Evolutionary conservation across 2,329 filamentous ascomycete species (phyloP).

Genomic region (Thelonectria blattea): DNA sequence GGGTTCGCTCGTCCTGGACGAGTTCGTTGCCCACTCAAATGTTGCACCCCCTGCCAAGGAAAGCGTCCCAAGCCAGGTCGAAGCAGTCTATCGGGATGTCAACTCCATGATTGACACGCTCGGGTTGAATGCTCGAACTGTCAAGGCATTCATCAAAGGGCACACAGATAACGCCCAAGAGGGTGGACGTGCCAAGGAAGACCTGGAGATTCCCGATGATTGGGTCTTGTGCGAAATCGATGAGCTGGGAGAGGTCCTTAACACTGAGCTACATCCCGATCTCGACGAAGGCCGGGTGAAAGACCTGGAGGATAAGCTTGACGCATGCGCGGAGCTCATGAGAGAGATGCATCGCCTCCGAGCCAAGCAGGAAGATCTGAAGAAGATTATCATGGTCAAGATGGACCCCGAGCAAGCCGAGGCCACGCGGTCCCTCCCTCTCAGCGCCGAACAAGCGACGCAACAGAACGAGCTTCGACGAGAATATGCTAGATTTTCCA

Average conservation of each 20-base stretch:
- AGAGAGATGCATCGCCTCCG: conserved; percentile 75
- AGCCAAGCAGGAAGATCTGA: conserved; percentile 78
- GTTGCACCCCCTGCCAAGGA: conserved; percentile 59
- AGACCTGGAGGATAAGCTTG: conserved; percentile 71
- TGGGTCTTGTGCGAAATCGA: conserved; percentile 81
- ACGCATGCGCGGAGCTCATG: conserved; percentile 69
- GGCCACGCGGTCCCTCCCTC: conserved; percentile 70
- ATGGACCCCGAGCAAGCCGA: conserved; percentile 71
- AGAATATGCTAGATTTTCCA: conserved; percentile 76
- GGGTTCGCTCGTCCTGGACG: conserved; percentile 67
- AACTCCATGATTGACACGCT: conserved; percentile 95
- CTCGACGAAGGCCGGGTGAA: conserved; percentile 73
- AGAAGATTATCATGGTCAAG: conserved; percentile 73
- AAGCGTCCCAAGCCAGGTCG: conserved; percentile 66
- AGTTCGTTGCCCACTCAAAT: conserved; percentile 70
- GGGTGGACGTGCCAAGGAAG: conserved; percentile 63
- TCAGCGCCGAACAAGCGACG: conserved; percentile 83
- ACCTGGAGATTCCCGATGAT: conserved; percentile 71
- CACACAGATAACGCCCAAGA: conserved; percentile 64
- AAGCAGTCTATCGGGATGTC: conserved; percentile 77
- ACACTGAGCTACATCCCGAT: conserved; percentile 65
- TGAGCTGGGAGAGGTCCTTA: conserved; percentile 69
- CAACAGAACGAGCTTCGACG: conserved; percentile 85
- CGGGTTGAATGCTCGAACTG: conserved; percentile 78
- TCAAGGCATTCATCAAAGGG: conserved; percentile 70